These are phyloP conservation scores for Meripilus lineatus DNA, from an alignment of 1,284 basidiomycete genomes.

Conservation along the genomic window DNA sequence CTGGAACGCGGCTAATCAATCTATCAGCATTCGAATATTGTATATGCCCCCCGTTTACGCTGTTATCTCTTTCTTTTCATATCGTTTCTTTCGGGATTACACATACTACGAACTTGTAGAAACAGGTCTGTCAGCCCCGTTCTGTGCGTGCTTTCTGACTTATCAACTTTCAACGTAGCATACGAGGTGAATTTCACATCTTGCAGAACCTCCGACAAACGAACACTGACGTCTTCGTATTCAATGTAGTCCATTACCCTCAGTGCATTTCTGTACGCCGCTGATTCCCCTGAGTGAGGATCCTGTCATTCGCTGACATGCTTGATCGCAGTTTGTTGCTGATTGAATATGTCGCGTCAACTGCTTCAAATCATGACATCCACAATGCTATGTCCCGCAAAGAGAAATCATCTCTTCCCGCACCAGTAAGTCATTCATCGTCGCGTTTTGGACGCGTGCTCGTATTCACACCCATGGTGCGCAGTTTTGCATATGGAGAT, in stretches of 20 bases:
- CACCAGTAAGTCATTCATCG: slow-evolving; percentile 48
- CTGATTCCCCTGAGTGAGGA: background rate
- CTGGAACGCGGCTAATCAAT: too few relatives aligned
- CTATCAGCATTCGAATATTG: slow-evolving; percentile 59
- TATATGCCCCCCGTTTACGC: slow-evolving; percentile 82
- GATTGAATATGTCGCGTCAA: slow-evolving; percentile 79
- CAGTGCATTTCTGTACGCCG: slow-evolving; percentile 70
- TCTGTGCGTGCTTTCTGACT: slow-evolving; percentile 21
- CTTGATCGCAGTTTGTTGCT: slow-evolving; percentile 58
- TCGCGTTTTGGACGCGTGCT: too few relatives aligned
- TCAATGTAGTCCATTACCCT: slow-evolving; percentile 67
- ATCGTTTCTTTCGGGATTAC: slow-evolving; percentile 77
- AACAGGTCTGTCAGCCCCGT: slow-evolving; percentile 44
- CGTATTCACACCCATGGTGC: too few relatives aligned
- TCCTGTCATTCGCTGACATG: slow-evolving; percentile 22
- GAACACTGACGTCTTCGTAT: too few relatives aligned
- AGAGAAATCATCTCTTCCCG: slow-evolving; percentile 71
- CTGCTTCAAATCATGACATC: slow-evolving; percentile 54
- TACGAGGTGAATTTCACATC: slow-evolving; percentile 39
- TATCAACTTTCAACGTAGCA: slow-evolving; percentile 22
- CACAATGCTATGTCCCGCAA: slow-evolving; percentile 70
- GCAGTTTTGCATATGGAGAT: slow-evolving; percentile 72
- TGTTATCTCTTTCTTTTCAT: slow-evolving; percentile 86
- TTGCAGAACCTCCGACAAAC: too few relatives aligned
- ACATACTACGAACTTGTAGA: slow-evolving; percentile 79